Evolutionary conservation across 192 early-diverging fungal genomes (phyloP).

Genomic region (Coemansia sp.): DNA sequence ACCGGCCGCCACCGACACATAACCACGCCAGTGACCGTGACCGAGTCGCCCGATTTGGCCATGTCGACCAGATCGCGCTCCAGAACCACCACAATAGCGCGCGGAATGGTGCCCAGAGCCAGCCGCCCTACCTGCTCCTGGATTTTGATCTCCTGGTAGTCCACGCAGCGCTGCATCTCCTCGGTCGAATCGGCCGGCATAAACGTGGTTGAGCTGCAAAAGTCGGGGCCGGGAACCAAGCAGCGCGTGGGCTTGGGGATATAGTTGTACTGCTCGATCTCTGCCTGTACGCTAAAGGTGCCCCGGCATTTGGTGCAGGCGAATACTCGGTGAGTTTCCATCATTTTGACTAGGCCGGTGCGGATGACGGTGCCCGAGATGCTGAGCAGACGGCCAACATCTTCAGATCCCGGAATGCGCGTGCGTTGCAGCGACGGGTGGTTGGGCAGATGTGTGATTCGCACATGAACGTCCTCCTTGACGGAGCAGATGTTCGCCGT

Average conservation of each 20-base stretch:
- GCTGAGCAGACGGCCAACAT: conserved; percentile 57
- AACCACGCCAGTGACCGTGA: conserved; percentile 83
- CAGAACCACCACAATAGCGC: conserved; percentile 57
- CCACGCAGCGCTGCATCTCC: conserved; percentile 52
- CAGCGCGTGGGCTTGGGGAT: conserved; percentile 53
- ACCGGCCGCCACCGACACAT: conserved; percentile 57
- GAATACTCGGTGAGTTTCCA: conserved; percentile 57
- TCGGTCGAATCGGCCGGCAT: conserved; percentile 23
- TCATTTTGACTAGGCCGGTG: conserved; percentile 64
- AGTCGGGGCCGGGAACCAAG: conserved; percentile 4
- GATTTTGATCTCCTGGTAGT: conserved; percentile 78
- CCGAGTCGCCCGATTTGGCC: conserved; percentile 76
- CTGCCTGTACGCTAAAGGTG: conserved; percentile 54
- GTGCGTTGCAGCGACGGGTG: conserved; percentile 36
- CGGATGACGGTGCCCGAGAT: conserved; percentile 66
- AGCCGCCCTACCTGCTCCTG: conserved; percentile 67
- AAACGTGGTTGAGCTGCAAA: conserved; percentile 5
- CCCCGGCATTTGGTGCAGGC: conserved; percentile 58
- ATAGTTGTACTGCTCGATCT: conserved; percentile 63
- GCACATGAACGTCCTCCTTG: conserved; percentile 4
- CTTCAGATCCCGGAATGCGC: conserved; percentile 56
- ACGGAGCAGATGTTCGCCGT: neutral
- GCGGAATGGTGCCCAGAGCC: conserved; percentile 60
- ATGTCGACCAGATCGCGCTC: conserved; percentile 59
- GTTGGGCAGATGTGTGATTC: conserved; percentile 18